Base-by-base conservation (phyloP, 1,284 basidiomycete genomes). In the Apiotrichum gracile region DNA sequence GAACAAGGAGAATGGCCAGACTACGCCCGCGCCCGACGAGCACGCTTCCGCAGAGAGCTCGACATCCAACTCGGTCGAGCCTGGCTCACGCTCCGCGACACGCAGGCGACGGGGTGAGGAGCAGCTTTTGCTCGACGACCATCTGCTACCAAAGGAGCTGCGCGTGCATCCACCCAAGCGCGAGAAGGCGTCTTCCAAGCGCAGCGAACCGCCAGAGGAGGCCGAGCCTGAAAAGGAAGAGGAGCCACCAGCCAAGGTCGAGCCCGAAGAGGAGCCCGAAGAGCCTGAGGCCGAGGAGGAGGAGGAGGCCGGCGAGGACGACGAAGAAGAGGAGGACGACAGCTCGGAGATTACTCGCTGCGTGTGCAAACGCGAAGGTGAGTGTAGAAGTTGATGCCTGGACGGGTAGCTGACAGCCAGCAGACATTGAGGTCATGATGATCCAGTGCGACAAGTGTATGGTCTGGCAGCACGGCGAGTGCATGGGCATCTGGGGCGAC, bases 391-490 rank as follows among this genome's bases (percentile, higher is more conserved):
- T 37, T 21, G 27, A 35, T 41, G 52, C 57, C 9, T 13, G 3
- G 37, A n/a, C 12, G 4, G 39, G 4, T 51, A 6, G 44, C 50
- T 58, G 53, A 55, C 63, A 16, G 42, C 9, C 31, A 58, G 61
- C 71, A 83, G 81, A 81, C 75, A 87, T 88, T 68, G 87, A 88
- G 67, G 85, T 85, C 64, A 82, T 85, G 61, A 97, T 97, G 91
- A 91, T 97, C 48, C 88, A 93, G 74, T 98, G 94, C 77, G 94
- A 98, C 77, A 86, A 81, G 50, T 98, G 94, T 80, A 88, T 91
- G 68, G 90, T 91, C 58, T 98, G 94, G 94, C 94, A 98, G 76
- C 94, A 98, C 74, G 93, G 93, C 19, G 82, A 86, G 29, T 98
- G 94, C 77, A 92, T 98, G 85, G 94, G 94, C 46, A 90, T 90